Base-by-base conservation (phyloP, 495 filamentous ascomycete species). In the Talaromyces proteolyticus region DNA sequence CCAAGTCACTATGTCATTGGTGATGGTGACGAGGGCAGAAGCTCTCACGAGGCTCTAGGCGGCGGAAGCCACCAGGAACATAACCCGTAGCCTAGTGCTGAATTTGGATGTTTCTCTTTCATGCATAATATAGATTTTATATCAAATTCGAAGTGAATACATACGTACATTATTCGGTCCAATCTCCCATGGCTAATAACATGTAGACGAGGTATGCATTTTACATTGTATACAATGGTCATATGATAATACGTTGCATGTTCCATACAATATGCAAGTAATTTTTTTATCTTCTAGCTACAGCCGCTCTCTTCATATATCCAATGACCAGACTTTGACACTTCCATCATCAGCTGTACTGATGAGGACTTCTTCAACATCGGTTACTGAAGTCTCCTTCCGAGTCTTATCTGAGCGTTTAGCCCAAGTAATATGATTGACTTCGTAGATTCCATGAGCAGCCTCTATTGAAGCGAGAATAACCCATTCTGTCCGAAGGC, bases 371-470 rank as follows among this genome's bases (percentile, higher is more conserved):
- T 93, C 89, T 54, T 91, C 84, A 6, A 74, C 73, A 70, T 42
- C 61, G 64, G 38, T 73, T 70, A 7, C 55, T 56, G n/a, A 14
- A 3, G 36, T 51, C 19, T 20, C 18, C n/a, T 53, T 52, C 25
- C 58, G 53, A 12, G 58, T 59, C 42, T 65, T 64, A 56, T 76
- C 69, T 1, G 68, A 66, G 4, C 69, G 64, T 43, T 66, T 71
- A 25, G 77, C 69, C 92, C 93, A 97, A 6, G 79, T 79, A 24
- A 90, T 80, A 62, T 95, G 87, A 53, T 98, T 98, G 55, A 97
- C 73, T 65, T 98, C 93, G 61, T 89, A 96, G 4, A 93, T 87
- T 0, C 86, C 91, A 64, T 98, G 93, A 4, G 86, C 88, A 8
- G 77, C 80, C 25, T 82, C 72, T 1, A 87, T 51, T 25, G 80